These are phyloP conservation scores for Barbarea vulgaris DNA, from an alignment of 345 rosid genomes.

Conservation along the genomic window DNA sequence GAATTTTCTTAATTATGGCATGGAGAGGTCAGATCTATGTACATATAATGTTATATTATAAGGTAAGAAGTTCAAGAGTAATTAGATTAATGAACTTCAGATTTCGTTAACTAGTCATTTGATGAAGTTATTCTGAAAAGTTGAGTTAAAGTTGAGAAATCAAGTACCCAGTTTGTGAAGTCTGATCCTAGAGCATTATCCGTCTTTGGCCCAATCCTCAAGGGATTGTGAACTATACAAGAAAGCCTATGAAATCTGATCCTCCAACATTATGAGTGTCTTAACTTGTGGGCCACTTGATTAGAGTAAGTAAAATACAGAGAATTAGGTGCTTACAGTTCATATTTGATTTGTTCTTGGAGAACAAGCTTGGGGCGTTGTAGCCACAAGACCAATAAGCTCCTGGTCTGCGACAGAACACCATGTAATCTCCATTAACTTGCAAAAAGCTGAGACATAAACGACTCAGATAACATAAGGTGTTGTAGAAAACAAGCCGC, in stretches of 20 bases:
- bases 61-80: neutral
- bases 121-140: neutral
- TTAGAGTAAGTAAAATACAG: neutral
- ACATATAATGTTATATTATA: neutral
- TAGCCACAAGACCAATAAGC: neutral
- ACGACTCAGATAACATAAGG: neutral
- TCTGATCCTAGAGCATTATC: neutral
- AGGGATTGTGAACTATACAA: neutral
- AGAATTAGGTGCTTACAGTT: conserved; percentile 17
- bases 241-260: neutral
- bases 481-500: neutral
- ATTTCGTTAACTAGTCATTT: neutral
- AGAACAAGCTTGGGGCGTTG: neutral
- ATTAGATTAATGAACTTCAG: neutral
- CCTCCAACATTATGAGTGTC: neutral
- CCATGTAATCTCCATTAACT: neutral
- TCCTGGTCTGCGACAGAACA: neutral
- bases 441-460: neutral
- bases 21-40: conserved; percentile 4
- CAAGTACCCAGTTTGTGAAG: neutral
- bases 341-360: neutral
- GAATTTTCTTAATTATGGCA: neutral
- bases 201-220: neutral
- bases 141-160: neutral
- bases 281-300: neutral